phyloP scores from a whole-genome alignment of 257 asterid genomes.

The Gynochthodes officinalis region DNA sequence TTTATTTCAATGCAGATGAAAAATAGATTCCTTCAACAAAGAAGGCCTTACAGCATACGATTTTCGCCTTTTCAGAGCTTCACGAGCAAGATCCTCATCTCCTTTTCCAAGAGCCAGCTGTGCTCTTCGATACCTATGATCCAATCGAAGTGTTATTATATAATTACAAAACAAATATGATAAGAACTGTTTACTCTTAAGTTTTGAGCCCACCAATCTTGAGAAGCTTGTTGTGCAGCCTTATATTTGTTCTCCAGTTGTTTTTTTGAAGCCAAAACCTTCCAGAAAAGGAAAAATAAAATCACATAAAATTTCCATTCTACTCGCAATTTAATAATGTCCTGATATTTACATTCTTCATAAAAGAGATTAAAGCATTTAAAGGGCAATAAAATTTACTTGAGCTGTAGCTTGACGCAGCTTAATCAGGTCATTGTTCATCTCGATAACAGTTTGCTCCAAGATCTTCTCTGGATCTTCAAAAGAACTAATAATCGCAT shows the following conservation, averaged over 20 bases:
- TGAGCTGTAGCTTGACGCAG: slow-evolving; percentile 99
- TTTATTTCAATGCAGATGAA: background rate
- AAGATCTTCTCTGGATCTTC: slow-evolving; percentile 97
- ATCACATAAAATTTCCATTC: slow-evolving; percentile 7
- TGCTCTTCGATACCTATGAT: slow-evolving; percentile 89
- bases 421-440: slow-evolving; percentile 87
- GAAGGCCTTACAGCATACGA: slow-evolving; percentile 67
- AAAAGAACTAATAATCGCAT: slow-evolving; percentile 76
- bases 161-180: slow-evolving; percentile 16
- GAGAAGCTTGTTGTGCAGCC: slow-evolving; percentile 89
- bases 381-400: slow-evolving; percentile 35
- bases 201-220: slow-evolving; percentile 66
- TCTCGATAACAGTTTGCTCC: slow-evolving; percentile 90
- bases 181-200: slow-evolving; percentile 3
- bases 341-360: background rate
- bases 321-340: slow-evolving; percentile 1
- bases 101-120: slow-evolving; percentile 95
- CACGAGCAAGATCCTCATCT: slow-evolving; percentile 98
- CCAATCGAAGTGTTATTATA: slow-evolving; percentile 24
- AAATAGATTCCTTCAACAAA: background rate
- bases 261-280: slow-evolving; percentile 97
- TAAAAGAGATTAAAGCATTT: background rate
- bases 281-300: slow-evolving; percentile 23
- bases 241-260: slow-evolving; percentile 87
- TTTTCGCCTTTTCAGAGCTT: slow-evolving; percentile 94